These are phyloP conservation scores for Hanseniaspora lindneri DNA, from an alignment of 805 yeast genomes.

Conservation along the genomic window DNA sequence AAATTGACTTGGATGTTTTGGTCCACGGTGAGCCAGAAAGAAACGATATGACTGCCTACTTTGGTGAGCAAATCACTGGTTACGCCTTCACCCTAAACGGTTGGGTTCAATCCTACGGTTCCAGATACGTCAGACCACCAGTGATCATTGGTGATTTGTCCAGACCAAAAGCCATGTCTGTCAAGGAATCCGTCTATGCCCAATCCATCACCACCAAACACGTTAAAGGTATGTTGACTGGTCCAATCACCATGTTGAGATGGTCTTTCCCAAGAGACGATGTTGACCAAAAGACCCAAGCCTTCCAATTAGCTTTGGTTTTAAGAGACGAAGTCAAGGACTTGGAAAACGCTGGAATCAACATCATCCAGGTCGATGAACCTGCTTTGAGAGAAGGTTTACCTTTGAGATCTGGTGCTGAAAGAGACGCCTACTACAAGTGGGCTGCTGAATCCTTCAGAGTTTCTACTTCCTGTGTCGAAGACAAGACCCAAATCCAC, in stretches of 20 bases:
- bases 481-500: conserved; percentile 92
- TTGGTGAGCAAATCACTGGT: conserved; percentile 97
- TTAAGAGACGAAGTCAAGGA: conserved; percentile 97
- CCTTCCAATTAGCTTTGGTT: conserved; percentile 93
- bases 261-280: conserved; percentile 99
- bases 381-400: conserved; percentile 99
- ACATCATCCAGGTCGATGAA: conserved; percentile 97
- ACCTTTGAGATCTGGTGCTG: conserved; percentile 95
- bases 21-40: conserved; percentile 99
- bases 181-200: conserved; percentile 97
- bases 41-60: conserved; percentile 99
- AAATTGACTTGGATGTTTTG: conserved; percentile 91
- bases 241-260: conserved; percentile 98
- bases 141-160: conserved; percentile 98
- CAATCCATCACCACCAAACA: conserved; percentile 92
- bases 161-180: conserved; percentile 97
- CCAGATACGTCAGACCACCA: conserved; percentile 99
- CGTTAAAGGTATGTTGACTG: conserved; percentile 99
- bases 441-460: conserved; percentile 99
- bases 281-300: conserved; percentile 82
- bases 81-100: conserved; percentile 97
- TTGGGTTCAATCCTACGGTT: conserved; percentile 99
- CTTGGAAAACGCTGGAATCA: conserved; percentile 96
- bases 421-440: conserved; percentile 88
- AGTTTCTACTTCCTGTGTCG: conserved; percentile 97